Evolutionary conservation across 1,139 yeast genomes (phyloP), one percentile per base, ranked within the genome.

Genomic region (Protomyces inundatus): DNA sequence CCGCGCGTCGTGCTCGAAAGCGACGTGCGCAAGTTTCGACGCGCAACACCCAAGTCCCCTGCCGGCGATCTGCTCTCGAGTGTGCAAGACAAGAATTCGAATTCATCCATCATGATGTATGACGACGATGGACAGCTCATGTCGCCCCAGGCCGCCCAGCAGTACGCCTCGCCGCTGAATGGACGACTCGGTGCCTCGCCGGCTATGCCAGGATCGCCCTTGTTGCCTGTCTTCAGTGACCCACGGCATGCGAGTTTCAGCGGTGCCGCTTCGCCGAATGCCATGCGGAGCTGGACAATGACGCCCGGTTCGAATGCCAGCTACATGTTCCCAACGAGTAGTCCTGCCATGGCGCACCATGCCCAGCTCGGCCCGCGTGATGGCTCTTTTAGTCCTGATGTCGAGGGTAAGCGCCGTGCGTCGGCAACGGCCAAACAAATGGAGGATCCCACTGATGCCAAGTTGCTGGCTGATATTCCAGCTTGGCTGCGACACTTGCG

Each of bases 401-500:
- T 39, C 35, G 62, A 58, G 23, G 61, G 61, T 39, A 40, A 40
- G 10, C 55, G 55, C 10, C 45, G 59, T 30, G 62, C 66, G 6
- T 14, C 39, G 6, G 55, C 65, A 10, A 34, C 50, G 10, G 33
- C 62, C 23, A 65, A 65, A 33, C 63, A 58, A 4, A 50, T 48
- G 9, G 67, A 65, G 46, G 59, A 65, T 10, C 67, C 69, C 2
- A 64, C 67, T 7, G 70, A 69, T 30, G 67, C 66, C 48, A 84
- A 83, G 64, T 76, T 89, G 67, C 78, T 90, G 71, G 79, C 81
- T 67, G 95, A 93, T 73, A 84, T 93, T 64, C 96, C 97, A 2
- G 87, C 89, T 3, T 93, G 98, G 98, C 80, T 93, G 74, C 86
- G 95, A 74, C 82, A 91, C 30, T 79, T 93, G 68, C 80, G 99